Base-by-base conservation (phyloP, 2,329 filamentous ascomycete genomes). In the Colletotrichum sp. region DNA sequence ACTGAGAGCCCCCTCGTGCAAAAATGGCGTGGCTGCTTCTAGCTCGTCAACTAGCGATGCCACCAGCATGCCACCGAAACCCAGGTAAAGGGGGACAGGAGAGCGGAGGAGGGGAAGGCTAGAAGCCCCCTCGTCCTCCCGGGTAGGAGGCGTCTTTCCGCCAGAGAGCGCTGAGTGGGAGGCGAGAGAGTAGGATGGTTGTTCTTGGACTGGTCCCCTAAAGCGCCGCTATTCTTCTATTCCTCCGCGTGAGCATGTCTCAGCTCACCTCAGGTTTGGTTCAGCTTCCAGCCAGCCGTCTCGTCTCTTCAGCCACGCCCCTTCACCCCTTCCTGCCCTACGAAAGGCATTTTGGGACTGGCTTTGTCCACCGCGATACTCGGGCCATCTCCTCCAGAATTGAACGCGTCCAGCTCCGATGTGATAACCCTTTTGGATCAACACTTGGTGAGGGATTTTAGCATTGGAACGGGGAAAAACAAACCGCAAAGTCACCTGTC, bases 211-310 rank as follows among this genome's bases (percentile, higher is more conserved):
- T 48, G 67, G 36, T 70, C 48, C 48, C 34, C 36, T 26, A 32
- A 55, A 28, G 43, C 39, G 30, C 64, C 28, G 39, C 64, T 30
- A 24, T 52, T 21, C 21, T 71, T 32, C 59, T 60, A 24, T 28
- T 63, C 67, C 26, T 60, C 55, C 67, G 70, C 70, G 70, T 55
- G 67, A 28, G 57, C 66, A 28, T 74, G 72, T 74, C 72, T 74
- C 72, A 71, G 68, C 60, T 74, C 72, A 60, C 68, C n/a, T 71
- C 61, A 65, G 52, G 48, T 28, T 32, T 67, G 69, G 57, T 64
- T 43, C 63, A 75, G 55, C 63, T 72, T 55, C 60, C 67, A 59
- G 67, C 68, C 63, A 68, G 43, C 39, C 57, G 68, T 48, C 69
- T 72, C 32, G 61, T 61, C 26, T 63, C 57, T 55, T 39, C 48